Percentiles rank a stretch among this genome's conserved stretches.
phyloP scores from a whole-genome alignment of 2,329 filamentous ascomycete genomes.

The Colletotrichum sp. region DNA sequence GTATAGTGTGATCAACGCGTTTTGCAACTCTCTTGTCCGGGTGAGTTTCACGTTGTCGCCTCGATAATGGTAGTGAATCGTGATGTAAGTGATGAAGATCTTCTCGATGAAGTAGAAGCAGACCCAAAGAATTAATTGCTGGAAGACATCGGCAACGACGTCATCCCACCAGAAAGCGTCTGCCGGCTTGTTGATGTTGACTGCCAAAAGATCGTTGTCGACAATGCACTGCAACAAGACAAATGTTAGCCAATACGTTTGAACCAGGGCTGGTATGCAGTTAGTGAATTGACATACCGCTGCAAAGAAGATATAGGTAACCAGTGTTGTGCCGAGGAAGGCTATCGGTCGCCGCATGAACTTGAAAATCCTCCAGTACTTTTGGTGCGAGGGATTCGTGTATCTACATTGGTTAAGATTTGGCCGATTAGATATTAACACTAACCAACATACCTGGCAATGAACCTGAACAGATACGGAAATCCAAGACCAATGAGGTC shows the following conservation, averaged over 20 bases:
- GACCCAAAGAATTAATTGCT: constrained; percentile 25
- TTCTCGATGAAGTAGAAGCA: constrained; percentile 32
- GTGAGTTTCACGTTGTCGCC: constrained; percentile 21
- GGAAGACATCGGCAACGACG: neutral
- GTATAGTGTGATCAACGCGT: constrained; percentile 30
- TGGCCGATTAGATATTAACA: neutral
- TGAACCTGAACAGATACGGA: constrained; percentile 29
- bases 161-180: constrained; percentile 8
- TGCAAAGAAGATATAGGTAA: constrained; percentile 18
- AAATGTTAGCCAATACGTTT: neutral
- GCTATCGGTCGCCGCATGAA: constrained; percentile 27
- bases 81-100: constrained; percentile 31
- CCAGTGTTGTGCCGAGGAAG: constrained; percentile 22
- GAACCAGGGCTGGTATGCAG: neutral
- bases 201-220: constrained; percentile 17
- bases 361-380: constrained; percentile 31
- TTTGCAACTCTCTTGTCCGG: constrained; percentile 28
- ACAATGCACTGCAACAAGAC: constrained; percentile 19
- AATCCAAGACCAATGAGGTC: constrained; percentile 24
- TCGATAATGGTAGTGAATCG: constrained; percentile 33
- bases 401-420: constrained; percentile 23
- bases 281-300: constrained; percentile 1
- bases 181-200: constrained; percentile 18
- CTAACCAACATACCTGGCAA: constrained; percentile 24
- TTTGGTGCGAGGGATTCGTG: constrained; percentile 30